Conservation (phyloP, 1,139 yeast genomes). For the Meyerozyma sp. region DNA sequence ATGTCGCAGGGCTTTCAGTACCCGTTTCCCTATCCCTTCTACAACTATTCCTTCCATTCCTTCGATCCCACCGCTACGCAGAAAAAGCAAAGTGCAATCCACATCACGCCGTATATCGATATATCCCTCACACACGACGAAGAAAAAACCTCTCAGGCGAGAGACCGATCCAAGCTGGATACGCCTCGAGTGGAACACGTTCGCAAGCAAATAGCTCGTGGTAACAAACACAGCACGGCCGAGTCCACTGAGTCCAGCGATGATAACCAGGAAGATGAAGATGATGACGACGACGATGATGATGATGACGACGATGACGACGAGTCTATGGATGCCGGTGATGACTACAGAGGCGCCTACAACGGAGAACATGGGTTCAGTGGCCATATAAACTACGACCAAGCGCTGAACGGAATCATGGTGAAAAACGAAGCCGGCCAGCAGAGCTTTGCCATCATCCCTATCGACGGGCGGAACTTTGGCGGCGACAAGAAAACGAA, state of each 20-base stretch:
- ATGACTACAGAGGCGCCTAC: not conserved
- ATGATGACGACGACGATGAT: conserved; percentile 3
- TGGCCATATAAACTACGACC: not conserved
- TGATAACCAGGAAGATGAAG: conserved; percentile 3
- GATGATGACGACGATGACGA: conserved; percentile 3
- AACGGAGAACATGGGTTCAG: not conserved
- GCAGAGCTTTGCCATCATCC: not conserved
- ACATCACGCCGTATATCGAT: conserved; percentile 34
- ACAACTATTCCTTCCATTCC: conserved; percentile 41
- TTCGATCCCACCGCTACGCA: conserved; percentile 24
- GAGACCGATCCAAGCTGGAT: not conserved
- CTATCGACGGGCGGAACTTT: not conserved
- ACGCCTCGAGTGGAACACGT: not conserved
- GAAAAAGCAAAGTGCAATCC: conserved; percentile 22
- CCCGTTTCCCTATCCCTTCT: conserved; percentile 45
- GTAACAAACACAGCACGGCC: conserved; percentile 11
- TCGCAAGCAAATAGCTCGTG: conserved; percentile 12
- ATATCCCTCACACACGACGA: conserved; percentile 19
- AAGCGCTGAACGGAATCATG: not conserved
- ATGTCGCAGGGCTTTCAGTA: conserved; percentile 41
- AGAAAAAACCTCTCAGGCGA: conserved; percentile 2
- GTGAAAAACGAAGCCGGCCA: conserved; percentile 1
- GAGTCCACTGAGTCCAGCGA: conserved; percentile 5
- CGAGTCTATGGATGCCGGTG: conserved; percentile 1
- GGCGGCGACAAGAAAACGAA: conserved; percentile 12